Evolutionary conservation across 176 grass and related monocot species (phyloP).

Genomic region (Musa acuminata): DNA sequence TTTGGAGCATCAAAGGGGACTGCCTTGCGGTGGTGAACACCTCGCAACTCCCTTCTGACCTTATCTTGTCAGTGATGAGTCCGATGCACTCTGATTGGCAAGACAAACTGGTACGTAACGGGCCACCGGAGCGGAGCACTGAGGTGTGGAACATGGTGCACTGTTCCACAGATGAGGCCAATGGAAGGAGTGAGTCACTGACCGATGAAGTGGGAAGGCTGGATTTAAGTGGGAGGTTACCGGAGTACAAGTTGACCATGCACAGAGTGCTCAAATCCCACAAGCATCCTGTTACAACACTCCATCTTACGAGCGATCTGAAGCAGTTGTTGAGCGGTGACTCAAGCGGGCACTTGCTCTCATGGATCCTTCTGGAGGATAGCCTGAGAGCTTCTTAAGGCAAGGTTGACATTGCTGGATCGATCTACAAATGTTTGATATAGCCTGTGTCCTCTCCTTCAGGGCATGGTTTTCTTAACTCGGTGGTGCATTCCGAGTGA

Average conservation of each 20-base stretch:
- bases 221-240: conserved; percentile 39
- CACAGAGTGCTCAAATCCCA: conserved; percentile 95
- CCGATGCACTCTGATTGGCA: conserved; percentile 74
- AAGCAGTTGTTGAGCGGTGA: conserved; percentile 92
- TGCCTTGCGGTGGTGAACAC: conserved; percentile 92
- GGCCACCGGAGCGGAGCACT: conserved; percentile 92
- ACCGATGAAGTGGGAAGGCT: conserved; percentile 38
- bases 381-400: conserved; percentile 52
- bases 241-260: conserved; percentile 69
- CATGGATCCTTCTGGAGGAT: conserved; percentile 85
- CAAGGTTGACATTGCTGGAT: not conserved
- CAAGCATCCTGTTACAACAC: conserved; percentile 85
- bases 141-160: conserved; percentile 99
- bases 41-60: conserved; percentile 94
- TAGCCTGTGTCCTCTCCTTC: not conserved
- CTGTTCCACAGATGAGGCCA: conserved; percentile 55
- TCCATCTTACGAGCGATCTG: conserved; percentile 68
- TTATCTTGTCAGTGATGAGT: conserved; percentile 81
- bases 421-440: not conserved
- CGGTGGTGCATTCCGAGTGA: not conserved
- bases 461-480: not conserved
- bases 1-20: conserved; percentile 90
- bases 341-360: conserved; percentile 55
- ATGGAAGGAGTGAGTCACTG: conserved; percentile 40
- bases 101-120: conserved; percentile 87